Evolutionary conservation across 805 yeast genomes (phyloP), one percentile per base, ranked within the genome.

Genomic region (Kregervanrija pseudodelftensis): DNA sequence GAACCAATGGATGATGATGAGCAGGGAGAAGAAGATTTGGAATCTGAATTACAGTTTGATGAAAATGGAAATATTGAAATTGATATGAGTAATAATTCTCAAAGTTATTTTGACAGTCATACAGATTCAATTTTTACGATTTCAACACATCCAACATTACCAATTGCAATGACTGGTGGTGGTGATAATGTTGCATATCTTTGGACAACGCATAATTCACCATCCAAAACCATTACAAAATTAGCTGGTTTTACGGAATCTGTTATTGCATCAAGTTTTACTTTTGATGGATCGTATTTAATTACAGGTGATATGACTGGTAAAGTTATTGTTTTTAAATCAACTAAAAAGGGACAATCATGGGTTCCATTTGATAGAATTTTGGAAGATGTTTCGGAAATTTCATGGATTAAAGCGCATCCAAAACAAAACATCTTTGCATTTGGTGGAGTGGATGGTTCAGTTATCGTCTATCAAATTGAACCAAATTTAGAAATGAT

Each of bases 251-350:
- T 87, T 65, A 82, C 82, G 36, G 99, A 93, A 63, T 84, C 95
- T 31, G 93, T 93, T 3, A 76, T 88, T 42, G 72, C 87, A 8
- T 90, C 93, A 42, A 88, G 81, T 0, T 93, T 93, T 65, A 80
- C 95, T 1, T 65, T 70, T 33, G 93, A 87, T 57, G 99, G 98
- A 22, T 73, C 78, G 38, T 89, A 70, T 57, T 69, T 86, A 37
- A 73, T 93, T 11, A 84, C 96, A 5, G 98, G 91, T 35, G 99
- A 95, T 65, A 93, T 93, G 99, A 80, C 80, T 44, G 98, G 99
- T 43, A 79, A 79, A 55, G 72, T 91, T 30, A 72, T 85, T 54
- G 78, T 89, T 12, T 85, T 82, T 68, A 77, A 79, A 59, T 68
- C 90, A 7, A 63, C 73, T 39, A 82, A 82, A 55, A 82, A 83